These are phyloP conservation scores for Fusarium falciforme DNA, from an alignment of 2,329 filamentous ascomycete species.

Conservation along the genomic window DNA sequence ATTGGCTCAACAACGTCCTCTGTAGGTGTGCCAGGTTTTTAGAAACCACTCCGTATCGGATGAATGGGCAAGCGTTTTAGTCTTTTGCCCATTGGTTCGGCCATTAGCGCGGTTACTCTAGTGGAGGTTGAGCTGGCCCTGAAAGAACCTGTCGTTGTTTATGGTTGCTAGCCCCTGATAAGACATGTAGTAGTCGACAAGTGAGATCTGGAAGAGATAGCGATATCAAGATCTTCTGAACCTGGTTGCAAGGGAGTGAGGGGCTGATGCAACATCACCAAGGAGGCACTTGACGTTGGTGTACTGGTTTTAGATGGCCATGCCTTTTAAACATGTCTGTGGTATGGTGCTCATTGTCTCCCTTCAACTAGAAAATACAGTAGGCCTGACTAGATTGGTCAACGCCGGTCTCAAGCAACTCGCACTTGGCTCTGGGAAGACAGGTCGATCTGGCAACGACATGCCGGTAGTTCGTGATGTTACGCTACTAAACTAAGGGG, in stretches of 20 bases:
- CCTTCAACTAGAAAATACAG: not conserved
- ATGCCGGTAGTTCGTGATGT: slow-evolving; percentile 27
- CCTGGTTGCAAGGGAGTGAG: not conserved
- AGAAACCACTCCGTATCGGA: not conserved
- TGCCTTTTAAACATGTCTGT: not conserved
- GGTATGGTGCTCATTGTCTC: not conserved
- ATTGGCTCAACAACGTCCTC: not conserved
- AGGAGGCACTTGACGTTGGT: not conserved
- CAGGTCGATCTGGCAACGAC: not conserved
- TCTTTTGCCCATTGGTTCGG: not conserved
- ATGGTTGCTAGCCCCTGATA: not conserved
- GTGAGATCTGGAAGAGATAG: slow-evolving; percentile 2
- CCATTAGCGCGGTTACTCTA: not conserved
- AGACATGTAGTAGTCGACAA: not conserved
- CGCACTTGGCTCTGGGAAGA: not conserved
- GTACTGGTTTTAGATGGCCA: not conserved
- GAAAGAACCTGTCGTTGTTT: not conserved
- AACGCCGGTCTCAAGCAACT: not conserved
- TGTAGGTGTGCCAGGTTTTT: not conserved
- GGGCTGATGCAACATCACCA: not conserved
- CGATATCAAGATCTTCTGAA: not conserved
- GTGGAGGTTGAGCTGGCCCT: not conserved
- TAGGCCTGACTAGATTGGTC: not conserved
- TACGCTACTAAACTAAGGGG: slow-evolving; percentile 19
- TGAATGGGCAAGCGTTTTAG: not conserved